A percentile compares a stretch with the other conserved stretches of the same genome.
Conservation (phyloP, 345 rosid genomes). For the Citrus hindsii region DNA sequence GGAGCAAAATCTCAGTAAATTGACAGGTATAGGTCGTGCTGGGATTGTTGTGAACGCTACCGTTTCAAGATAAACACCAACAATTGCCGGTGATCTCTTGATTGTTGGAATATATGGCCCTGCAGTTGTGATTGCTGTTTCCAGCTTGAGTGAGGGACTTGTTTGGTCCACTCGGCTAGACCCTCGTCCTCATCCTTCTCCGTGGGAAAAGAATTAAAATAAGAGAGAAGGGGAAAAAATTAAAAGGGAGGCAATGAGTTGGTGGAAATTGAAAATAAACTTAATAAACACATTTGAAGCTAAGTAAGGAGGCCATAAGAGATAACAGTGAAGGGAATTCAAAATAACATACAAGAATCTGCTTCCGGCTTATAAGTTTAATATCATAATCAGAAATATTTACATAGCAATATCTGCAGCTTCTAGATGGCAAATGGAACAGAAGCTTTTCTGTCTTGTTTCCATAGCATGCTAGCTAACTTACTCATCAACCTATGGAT, state of each 20-base stretch:
- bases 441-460: not conserved
- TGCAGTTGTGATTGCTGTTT: slow-evolving; percentile 41
- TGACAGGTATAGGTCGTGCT: not conserved
- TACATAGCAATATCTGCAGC: not conserved
- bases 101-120: slow-evolving; percentile 42
- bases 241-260: slow-evolving; percentile 14
- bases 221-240: not conserved
- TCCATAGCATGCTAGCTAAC: not conserved
- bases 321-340: not conserved
- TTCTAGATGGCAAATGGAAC: not conserved
- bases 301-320: slow-evolving; percentile 5
- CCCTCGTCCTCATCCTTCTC: slow-evolving; percentile 21
- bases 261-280: slow-evolving; percentile 16
- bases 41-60: slow-evolving; percentile 25
- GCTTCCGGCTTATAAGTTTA: not conserved
- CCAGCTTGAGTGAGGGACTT: slow-evolving; percentile 27
- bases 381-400: not conserved
- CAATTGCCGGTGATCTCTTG: slow-evolving; percentile 27
- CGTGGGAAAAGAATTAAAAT: slow-evolving; percentile 11
- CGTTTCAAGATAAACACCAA: slow-evolving; percentile 42
- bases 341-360: not conserved
- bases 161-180: slow-evolving; percentile 43
- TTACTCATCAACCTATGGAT: not conserved
- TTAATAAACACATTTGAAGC: slow-evolving; percentile 17
- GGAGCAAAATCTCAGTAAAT: no score